These are phyloP conservation scores for Linnemannia hyalina DNA, from an alignment of 192 early-diverging fungal genomes.

Conservation along the genomic window DNA sequence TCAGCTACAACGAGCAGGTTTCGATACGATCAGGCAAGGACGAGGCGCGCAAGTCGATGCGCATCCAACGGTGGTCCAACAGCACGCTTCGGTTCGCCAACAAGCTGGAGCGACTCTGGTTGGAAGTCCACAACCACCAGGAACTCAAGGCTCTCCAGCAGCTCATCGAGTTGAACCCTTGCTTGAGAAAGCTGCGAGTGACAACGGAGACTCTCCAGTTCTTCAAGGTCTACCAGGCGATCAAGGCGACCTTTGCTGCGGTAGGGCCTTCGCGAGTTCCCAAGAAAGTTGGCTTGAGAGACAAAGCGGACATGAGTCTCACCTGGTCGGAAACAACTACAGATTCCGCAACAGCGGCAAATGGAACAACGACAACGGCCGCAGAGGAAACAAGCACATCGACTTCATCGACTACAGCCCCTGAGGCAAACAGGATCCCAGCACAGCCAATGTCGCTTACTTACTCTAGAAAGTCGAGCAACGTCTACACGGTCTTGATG, in stretches of 20 bases:
- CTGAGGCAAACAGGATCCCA: background rate
- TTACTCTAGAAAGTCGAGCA: constrained; percentile 4
- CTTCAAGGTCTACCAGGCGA: constrained; percentile 22
- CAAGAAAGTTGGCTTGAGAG: constrained; percentile 3
- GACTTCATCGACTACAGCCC: background rate
- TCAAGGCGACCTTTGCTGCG: background rate
- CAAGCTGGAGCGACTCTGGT: constrained; percentile 23
- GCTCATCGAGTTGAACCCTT: constrained; percentile 15
- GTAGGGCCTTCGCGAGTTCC: background rate
- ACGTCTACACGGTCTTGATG: constrained; percentile 18
- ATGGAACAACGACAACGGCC: background rate
- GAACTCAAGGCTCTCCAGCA: constrained; percentile 8
- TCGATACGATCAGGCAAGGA: background rate
- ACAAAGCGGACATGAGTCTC: background rate
- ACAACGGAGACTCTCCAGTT: constrained; percentile 14
- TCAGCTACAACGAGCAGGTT: constrained; percentile 10
- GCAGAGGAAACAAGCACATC: background rate
- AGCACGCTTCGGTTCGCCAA: constrained; percentile 11
- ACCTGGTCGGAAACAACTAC: constrained; percentile 13
- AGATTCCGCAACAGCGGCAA: background rate
- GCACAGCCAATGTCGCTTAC: constrained; percentile 6
- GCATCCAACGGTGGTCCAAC: constrained; percentile 14
- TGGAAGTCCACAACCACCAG: constrained; percentile 12
- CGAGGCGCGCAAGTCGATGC: constrained; percentile 12
- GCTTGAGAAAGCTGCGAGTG: constrained; percentile 13